phyloP scores from a whole-genome alignment of 495 filamentous ascomycete species.

The Friedmanniomyces simplex region DNA sequence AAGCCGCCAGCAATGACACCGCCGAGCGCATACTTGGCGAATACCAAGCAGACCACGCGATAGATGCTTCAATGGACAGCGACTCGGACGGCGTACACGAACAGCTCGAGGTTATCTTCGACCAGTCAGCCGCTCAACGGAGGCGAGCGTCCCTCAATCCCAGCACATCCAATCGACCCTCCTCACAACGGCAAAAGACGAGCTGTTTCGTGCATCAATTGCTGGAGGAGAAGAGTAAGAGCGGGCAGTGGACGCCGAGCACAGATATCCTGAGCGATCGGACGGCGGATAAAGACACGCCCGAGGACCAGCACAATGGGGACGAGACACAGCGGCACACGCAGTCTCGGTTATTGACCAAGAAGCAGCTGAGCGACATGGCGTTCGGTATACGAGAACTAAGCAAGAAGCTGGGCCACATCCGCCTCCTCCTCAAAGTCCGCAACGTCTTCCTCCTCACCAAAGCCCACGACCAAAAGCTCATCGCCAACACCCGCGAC shows the following conservation, averaged over 20 bases:
- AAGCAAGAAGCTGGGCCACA: constrained; percentile 69
- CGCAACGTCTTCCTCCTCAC: constrained; percentile 78
- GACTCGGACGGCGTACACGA: constrained; percentile 29
- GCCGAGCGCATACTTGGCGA: background rate
- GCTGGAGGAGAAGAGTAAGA: constrained; percentile 43
- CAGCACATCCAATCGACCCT: constrained; percentile 26
- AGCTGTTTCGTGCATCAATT: constrained; percentile 79
- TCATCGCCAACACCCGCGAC: constrained; percentile 71
- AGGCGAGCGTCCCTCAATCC: constrained; percentile 75
- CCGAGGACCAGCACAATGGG: background rate
- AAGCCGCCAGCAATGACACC: background rate
- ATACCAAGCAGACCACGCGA: background rate
- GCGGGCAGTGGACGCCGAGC: constrained; percentile 26
- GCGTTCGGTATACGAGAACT: constrained; percentile 88
- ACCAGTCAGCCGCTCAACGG: constrained; percentile 57
- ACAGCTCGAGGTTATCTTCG: constrained; percentile 58
- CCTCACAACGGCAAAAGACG: constrained; percentile 41
- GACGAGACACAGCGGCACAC: constrained; percentile 29
- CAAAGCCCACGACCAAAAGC: constrained; percentile 71
- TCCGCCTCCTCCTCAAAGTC: constrained; percentile 68
- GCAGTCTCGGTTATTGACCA: constrained; percentile 66
- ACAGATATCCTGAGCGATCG: constrained; percentile 23
- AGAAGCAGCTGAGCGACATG: constrained; percentile 90
- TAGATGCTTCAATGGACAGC: constrained; percentile 10
- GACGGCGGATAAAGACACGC: constrained; percentile 31